Evolutionary conservation across 345 rosid species (phyloP), one percentile per base, ranked within the genome.

Genomic region (Mercurialis annua): DNA sequence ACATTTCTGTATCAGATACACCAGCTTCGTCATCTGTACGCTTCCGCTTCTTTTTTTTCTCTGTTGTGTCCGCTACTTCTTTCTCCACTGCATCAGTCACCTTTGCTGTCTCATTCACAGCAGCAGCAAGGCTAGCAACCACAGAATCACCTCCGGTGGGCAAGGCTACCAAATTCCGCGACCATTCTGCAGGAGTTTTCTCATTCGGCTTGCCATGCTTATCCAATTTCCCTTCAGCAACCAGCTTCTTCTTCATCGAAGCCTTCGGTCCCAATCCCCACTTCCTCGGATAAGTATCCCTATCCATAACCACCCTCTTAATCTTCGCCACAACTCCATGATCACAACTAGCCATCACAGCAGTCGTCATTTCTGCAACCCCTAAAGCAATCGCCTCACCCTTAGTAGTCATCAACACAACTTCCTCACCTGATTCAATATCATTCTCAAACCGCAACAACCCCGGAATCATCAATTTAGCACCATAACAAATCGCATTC

Each of bases 241-340:
- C 82, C 66, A 92, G 70, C 73, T 85, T 90, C 90, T 88, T 92
- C 86, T 92, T 90, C 89, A 80, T 83, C 0, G 89, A 84, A n/a
- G 97, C 96, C 58, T 81, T 80, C 0, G 97, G 98, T 10, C 98
- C 97, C 77, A 92, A 82, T 0, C 97, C 98, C 98, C 98, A 90
- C 40, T 92, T 92, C 82, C 96, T 88, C 0, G 98, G 98, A 71
- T 92, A 92, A 21, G 96, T 92, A 65, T 92, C 98, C 76, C 98
- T 81, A 66, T 92, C 98, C 98, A 92, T 92, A 67, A 93, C 98
- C 11, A 93, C 98, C 62, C 98, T 82, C 81, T 93, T 93, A 72
- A 93, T 93, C 89, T 85, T 90, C 0, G 98, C 97, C 62, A 93
- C 98, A 65, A 90, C 86, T 21, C 98, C 98, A 34, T 93, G 97